Evolutionary conservation across 2,329 filamentous ascomycete species (phyloP), one percentile per base, ranked within the genome.

Genomic region (Microdochium trichocladiopsis): DNA sequence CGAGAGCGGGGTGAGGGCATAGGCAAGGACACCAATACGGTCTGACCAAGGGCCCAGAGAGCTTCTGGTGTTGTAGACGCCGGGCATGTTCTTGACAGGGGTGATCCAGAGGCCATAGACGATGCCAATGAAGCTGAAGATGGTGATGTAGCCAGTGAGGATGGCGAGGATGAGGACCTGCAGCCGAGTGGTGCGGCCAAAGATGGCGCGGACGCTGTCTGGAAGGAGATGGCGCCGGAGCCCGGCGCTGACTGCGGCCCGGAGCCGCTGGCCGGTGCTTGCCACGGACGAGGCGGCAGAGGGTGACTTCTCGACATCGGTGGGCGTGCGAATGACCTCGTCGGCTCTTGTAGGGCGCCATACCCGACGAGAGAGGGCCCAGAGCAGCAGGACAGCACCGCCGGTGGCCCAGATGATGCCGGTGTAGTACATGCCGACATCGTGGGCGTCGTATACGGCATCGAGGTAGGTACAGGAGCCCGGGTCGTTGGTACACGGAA

Each of bases 61-160:
- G 4, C 78, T 81, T 9, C 87, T 79, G 0, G 78, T 88, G 64
- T 87, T 88, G 68, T 79, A 76, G 1, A 83, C 63, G 25, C 72
- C 73, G 0, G 76, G 74, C 31, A 67, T 69, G 14, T 72, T 72
- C 62, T 82, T 81, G 50, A 89, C 78, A 0, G 87, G 87, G 0
- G 86, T 89, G 9, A 86, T 65, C 87, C 87, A 90, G 11, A 69
- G 84, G 43, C 77, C 74, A 68, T 89, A 90, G 9, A 74, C 68
- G 53, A 90, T 85, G 28, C 86, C 87, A 12, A 84, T 76, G 49
- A 90, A 87, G 64, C 78, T 80, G 70, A 84, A 89, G 55, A 90
- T 71, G 47, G 80, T 69, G 1, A 91, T 71, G 61, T 92, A 91
- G 2, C 62, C 77, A 1, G 73, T 63, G 1, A 91, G 65, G 10